phyloP scores from a whole-genome alignment of 805 yeast genomes.

The Wickerhamomyces ciferrii region DNA sequence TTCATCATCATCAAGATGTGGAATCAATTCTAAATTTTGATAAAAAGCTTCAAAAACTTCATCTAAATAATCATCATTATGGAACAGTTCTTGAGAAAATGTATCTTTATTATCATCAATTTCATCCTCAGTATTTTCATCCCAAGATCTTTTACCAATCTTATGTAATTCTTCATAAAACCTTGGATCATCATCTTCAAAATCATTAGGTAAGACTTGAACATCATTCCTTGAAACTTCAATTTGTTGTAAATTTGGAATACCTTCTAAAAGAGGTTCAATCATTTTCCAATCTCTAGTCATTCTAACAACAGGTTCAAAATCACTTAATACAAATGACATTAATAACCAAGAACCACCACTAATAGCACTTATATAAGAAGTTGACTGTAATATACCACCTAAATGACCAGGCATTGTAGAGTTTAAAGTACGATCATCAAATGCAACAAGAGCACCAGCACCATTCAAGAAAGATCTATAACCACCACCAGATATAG shows the following conservation, averaged over 20 bases:
- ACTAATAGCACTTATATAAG: conserved; percentile 72
- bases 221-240: conserved; percentile 23
- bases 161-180: conserved; percentile 19
- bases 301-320: conserved; percentile 30
- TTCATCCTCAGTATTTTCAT: not conserved
- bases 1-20: conserved; percentile 7
- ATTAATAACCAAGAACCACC: conserved; percentile 78
- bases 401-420: conserved; percentile 54
- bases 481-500: conserved; percentile 86
- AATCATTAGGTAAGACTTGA: conserved; percentile 17
- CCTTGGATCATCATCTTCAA: conserved; percentile 15
- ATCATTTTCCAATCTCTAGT: conserved; percentile 36
- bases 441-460: conserved; percentile 76
- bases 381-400: conserved; percentile 65
- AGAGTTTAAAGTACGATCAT: conserved; percentile 58
- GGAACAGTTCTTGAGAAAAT: no score
- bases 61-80: conserved; percentile 1
- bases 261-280: conserved; percentile 48
- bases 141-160: conserved; percentile 2
- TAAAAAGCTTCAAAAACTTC: conserved; percentile 19
- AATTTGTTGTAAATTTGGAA: conserved; percentile 46
- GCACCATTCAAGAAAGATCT: conserved; percentile 87
- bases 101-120: conserved; percentile 2
- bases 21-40: conserved; percentile 11
- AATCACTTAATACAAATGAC: conserved; percentile 32